Conservation (phyloP, 495 filamentous ascomycete species). For the Trichoderma virens region DNA sequence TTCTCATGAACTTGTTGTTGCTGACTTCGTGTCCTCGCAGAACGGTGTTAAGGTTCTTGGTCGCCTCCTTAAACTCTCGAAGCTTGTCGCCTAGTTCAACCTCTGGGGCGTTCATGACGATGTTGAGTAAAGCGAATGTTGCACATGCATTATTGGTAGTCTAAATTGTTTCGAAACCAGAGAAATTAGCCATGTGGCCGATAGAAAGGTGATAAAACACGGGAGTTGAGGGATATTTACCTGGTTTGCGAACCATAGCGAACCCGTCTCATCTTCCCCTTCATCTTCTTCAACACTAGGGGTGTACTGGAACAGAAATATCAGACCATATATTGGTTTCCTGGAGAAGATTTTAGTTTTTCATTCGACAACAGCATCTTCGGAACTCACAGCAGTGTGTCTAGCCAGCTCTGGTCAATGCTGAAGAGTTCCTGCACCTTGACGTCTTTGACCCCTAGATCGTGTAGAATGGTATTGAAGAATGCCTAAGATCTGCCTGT, state of each 20-base stretch:
- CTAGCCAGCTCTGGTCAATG: constrained; percentile 61
- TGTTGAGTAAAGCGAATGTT: constrained; percentile 81
- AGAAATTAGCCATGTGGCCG: too few relatives aligned
- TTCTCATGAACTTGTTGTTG: constrained; percentile 67
- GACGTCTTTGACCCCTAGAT: constrained; percentile 66
- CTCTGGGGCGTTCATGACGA: constrained; percentile 68
- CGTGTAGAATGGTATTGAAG: constrained; percentile 75
- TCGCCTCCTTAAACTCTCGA: constrained; percentile 61
- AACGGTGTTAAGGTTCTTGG: constrained; percentile 57
- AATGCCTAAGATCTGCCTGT: constrained; percentile 51
- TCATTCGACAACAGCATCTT: neutral
- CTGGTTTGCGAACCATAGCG: constrained; percentile 94
- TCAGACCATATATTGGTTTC: constrained; percentile 68
- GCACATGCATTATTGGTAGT: constrained; percentile 78
- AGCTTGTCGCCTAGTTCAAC: constrained; percentile 62
- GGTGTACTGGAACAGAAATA: constrained; percentile 73
- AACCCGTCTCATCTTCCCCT: constrained; percentile 33
- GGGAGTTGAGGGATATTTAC: constrained; percentile 30
- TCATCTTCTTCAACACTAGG: constrained; percentile 36
- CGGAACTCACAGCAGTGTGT: constrained; percentile 52
- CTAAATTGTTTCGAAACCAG: constrained; percentile 34
- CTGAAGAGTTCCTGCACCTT: constrained; percentile 73
- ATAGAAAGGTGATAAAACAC: neutral
- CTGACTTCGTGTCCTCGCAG: constrained; percentile 67
- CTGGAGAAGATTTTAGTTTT: constrained; percentile 7